Evolutionary conservation across 2,329 filamentous ascomycete genomes (phyloP), one percentile per base, ranked within the genome.

Genomic region (Colletotrichum kahawae): DNA sequence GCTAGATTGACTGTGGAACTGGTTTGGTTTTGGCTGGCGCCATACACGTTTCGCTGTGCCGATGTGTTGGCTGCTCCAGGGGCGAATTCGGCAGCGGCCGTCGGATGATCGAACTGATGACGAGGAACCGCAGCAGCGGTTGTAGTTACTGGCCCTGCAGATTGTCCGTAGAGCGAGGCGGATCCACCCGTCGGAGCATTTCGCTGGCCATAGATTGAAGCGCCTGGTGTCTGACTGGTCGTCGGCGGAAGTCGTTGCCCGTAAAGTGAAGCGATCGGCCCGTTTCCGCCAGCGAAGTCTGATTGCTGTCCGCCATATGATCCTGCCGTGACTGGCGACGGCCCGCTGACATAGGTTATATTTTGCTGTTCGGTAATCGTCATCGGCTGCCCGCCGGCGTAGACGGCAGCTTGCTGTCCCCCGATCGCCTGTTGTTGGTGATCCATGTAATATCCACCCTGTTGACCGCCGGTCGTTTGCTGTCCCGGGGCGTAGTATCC

Each of bases 51-150:
- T 18, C 56, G 33, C 24, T 34, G 16, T 34, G 51, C 62, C 18
- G 62, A 63, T 6, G 68, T 34, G 34, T 48, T 66, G 18, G 72
- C 24, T 16, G 69, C 38, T 13, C 31, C 71, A 13, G 72, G 72
- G 24, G 69, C 72, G 34, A 75, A 75, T 27, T 75, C 72, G 63
- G 51, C 67, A 6, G 48, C 54, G 9, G 70, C 65, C 12, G n/a
- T 51, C 12, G 72, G 72, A 21, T 75, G 72, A 2, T 75, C 72
- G 24, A 72, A 75, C 43, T 75, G 72, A 34, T 75, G 72, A 38
- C 68, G 72, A 2, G 56, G 62, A 43, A 38, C 72, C 8, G 63
- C 33, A 7, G 69, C 12, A 18, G 63, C 24, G 5, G 56, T n/a
- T 10, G 33, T 60, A 10, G 56, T 69, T 14, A 62, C 21, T 10